Evolutionary conservation across 78 protist species (phyloP), one percentile per base, ranked within the genome.

Genomic region (Reticulomyxa filosa): DNA sequence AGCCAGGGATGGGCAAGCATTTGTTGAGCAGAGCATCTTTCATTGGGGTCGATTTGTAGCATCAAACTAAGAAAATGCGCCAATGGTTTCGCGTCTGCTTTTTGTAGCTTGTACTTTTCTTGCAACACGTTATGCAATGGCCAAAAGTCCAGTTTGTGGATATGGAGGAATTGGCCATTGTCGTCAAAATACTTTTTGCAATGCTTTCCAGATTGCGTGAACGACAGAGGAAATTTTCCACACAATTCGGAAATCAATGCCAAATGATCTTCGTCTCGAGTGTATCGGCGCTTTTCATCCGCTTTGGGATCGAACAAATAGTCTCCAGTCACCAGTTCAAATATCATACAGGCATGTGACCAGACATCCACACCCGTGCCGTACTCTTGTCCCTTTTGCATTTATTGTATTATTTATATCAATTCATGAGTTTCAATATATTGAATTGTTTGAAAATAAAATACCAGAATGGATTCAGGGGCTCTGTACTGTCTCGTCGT

Each of bases 71-170:
- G n/a, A n/a, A n/a, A n/a, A n/a, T n/a, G n/a, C n/a, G n/a, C n/a
- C n/a, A n/a, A n/a, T n/a, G n/a, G n/a, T n/a, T n/a, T n/a, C n/a
- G n/a, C n/a, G n/a, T n/a, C n/a, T n/a, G n/a, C n/a, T n/a, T n/a
- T n/a, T n/a, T n/a, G n/a, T n/a, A 42, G 17, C 17, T 50, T 26
- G 48, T 70, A 70, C 35, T 59, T 64, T n/a, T 33, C 25, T 5
- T 4, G 48, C 27, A 87, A 80, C 0, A 92, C 83, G 13, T 38
- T 34, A 30, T 1, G 5, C 3, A 87, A 67, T 17, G 73, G 74
- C 94, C 92, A 87, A 46, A 29, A 69, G 22, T 79, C 32, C n/a
- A 79, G 67, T 27, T 50, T 0, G 17, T 51, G 8, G 37, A 93
- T 87, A 57, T 74, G 38, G 10, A 84, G 57, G 39, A 92, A 74